Base-by-base conservation (phyloP, 202 grass and related monocot species). In the Bolboschoenoplectus hybrid region DNA sequence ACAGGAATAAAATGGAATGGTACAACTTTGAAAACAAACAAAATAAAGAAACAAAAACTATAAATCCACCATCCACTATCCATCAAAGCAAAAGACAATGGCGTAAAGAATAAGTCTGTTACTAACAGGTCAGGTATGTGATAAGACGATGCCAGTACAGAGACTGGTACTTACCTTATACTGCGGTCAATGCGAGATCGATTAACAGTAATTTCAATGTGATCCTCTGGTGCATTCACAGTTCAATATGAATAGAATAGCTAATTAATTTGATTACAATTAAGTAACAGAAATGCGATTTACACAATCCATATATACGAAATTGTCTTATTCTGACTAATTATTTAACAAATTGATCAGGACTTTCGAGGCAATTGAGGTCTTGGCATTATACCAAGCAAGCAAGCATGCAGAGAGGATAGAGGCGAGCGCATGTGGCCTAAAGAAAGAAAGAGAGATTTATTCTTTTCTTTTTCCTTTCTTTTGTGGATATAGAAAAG, bases 331-430 rank as follows among this genome's bases (percentile, higher is more conserved):
- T 77, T 77, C 74, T 57, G 47, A 39, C 39, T 38, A 74, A 74
- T 34, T 50, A 39, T 56, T 39, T 38, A 26, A 0, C 26, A 56
- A 77, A 39, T 56, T 77, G 0, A 16, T 32, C 74, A 65, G 80
- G 65, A 69, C 45, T 67, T 69, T 64, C 81, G 81, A 83, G 81
- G 63, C 63, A 83, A 83, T 83, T 83, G 81, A 83, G 81, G 81
- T 55, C 44, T 68, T 83, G 81, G 39, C 57, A 68, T 82, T 82
- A 82, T 82, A 82, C 56, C 8, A 81, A 81, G 26, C 26, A 26
- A 26, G 43, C 45, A 76, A 26, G 56, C 53, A 81, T 82, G 79
- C 13, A 83, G 8, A 83, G 52, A 83, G 81, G 13, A 10, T 34
- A 68, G 46, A 83, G 20, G 80, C 80, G 46, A 64, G 56, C 9